Base-by-base conservation (phyloP, 805 yeast species). In the Teunomyces barrocoloradensis region DNA sequence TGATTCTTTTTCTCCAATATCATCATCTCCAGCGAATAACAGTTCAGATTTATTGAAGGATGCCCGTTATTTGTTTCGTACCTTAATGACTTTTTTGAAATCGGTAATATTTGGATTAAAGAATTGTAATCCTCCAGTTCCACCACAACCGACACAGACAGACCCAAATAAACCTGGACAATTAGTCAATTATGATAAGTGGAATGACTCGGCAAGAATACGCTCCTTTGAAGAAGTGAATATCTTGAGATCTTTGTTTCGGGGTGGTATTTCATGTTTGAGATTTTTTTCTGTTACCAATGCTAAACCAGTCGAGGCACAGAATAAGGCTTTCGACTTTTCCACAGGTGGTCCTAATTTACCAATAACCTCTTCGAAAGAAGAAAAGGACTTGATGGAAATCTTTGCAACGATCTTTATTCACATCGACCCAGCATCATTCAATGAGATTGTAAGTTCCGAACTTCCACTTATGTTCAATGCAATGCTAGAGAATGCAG, bases 331-430 rank as follows among this genome's bases (percentile, higher is more conserved):
- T n/a, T 67, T 74, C 55, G 74, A 69, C 53, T 84, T 84, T 60
- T 87, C 87, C 49, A 78, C 87, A 1, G 80, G 86, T 12, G 92
- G 90, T 6, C 92, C 96, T 4, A 85, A 85, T 48, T 67, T 88
- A 33, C 96, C 96, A 3, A 87, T 89, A 10, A 82, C 91, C 1
- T 87, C 95, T 0, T 83, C 96, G 0, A 90, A 89, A 56, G 98
- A 92, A 59, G 97, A 91, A 49, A 89, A 91, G 56, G 99, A 94
- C 57, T 72, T 91, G 48, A 90, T 94, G 96, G 99, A 95, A 60
- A 85, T 90, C 3, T 82, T 94, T 62, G 97, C 97, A 0, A 86
- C 96, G 1, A 88, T 94, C 57, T 94, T 89, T 66, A 88, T 90
- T 55, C 96, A 89, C 61, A 80, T 95, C 46, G 99, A 95, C 60